These are phyloP conservation scores for Penicillium glabrum DNA, from an alignment of 2,329 filamentous ascomycete genomes.

Conservation along the genomic window DNA sequence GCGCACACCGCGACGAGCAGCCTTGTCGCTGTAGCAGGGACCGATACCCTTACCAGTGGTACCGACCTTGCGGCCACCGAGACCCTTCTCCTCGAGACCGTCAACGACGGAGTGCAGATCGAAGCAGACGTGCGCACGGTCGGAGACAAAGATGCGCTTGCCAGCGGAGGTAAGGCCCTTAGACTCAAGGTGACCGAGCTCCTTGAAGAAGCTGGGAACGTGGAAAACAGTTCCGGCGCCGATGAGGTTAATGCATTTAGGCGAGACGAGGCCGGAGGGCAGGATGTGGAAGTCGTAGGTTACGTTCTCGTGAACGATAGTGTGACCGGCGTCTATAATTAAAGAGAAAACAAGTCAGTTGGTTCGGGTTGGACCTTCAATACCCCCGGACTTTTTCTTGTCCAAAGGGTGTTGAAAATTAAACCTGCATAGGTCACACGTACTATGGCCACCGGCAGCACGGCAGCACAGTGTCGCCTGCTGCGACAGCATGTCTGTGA, in stretches of 20 bases:
- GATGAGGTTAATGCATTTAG: slow-evolving; percentile 48
- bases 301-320: slow-evolving; percentile 47
- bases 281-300: slow-evolving; percentile 53
- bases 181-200: slow-evolving; percentile 42
- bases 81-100: slow-evolving; percentile 45
- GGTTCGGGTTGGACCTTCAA: neutral
- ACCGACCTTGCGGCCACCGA: slow-evolving; percentile 48
- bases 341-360: slow-evolving; percentile 11
- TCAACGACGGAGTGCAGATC: slow-evolving; percentile 48
- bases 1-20: slow-evolving; percentile 58
- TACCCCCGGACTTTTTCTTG: neutral
- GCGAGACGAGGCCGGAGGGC: slow-evolving; percentile 46
- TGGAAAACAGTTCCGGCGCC: slow-evolving; percentile 50
- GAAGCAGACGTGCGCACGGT: slow-evolving; percentile 48
- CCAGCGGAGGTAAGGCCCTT: slow-evolving; percentile 44
- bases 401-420: neutral
- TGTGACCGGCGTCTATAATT: slow-evolving; percentile 45
- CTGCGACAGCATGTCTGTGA: slow-evolving; percentile 49
- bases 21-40: slow-evolving; percentile 64
- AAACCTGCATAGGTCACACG: slow-evolving; percentile 17
- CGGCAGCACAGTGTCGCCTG: slow-evolving; percentile 45
- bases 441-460: slow-evolving; percentile 49
- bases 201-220: slow-evolving; percentile 50
- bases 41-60: slow-evolving; percentile 53
- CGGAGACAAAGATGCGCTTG: slow-evolving; percentile 47